Base-by-base conservation (phyloP, 352 stramenopile genomes). In the Phytophthora litchii region DNA sequence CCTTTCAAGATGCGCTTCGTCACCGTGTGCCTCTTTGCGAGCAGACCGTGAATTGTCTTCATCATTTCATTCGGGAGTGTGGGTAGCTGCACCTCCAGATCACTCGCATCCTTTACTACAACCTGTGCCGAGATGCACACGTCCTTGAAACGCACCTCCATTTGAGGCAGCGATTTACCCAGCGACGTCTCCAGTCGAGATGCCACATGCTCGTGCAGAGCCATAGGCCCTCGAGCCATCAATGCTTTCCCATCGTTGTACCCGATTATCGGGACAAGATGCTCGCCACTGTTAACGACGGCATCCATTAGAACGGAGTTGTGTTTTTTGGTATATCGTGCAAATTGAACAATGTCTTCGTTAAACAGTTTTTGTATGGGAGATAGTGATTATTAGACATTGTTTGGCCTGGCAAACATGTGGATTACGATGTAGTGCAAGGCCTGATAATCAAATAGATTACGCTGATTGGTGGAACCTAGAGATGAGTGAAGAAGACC, bases 141-240 rank as follows among this genome's bases (percentile, higher is more conserved):
- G 17, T 51, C 20, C 21, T 47, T 40, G 55, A 58, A 64, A 16
- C 46, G 55, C 12, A 64, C 53, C 46, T 79, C 67, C 58, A 79
- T 74, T 25, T 68, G 66, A 19, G 69, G 64, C 40, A 78, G 66
- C 10, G 38, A 47, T 20, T 63, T 49, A 20, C 65, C 56, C 37
- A 78, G 44, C 14, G 69, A 51, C 20, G n/a, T 16, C 21, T 60
- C 69, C 21, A 57, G 34, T 9, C 52, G 40, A 9, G 52, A 46
- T 11, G 52, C 52, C 14, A 60, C 21, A 13, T 52, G 52, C 3
- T 52, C 52, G 21, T 60, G 41, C 13, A 59, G 20, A 8, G 29
- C 51, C 14, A 36, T 37, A 37, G 38, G 51, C 7, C 40, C 51
- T 51, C 17, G 29, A 44, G 51, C 40, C 29, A 59, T 59, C 29